phyloP scores from a whole-genome alignment of 1,139 yeast species.

The Blastobotrys malaysiensis region DNA sequence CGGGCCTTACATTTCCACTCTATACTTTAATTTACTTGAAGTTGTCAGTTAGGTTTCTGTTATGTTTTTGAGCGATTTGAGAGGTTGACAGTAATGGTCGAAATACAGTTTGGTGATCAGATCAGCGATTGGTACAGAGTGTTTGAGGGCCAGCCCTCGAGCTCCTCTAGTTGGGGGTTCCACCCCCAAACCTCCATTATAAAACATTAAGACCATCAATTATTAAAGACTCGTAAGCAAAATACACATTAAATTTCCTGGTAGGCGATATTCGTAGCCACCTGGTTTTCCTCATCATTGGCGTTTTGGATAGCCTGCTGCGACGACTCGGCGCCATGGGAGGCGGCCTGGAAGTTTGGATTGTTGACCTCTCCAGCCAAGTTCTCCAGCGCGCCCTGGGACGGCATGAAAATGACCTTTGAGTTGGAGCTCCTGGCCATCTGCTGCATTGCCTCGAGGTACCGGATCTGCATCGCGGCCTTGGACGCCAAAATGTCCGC shows the following conservation, averaged over 20 bases:
- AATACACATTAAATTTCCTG: neutral
- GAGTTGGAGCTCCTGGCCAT: constrained; percentile 62
- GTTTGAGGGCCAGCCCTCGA: too few species aligned
- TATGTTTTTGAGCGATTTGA: too few species aligned
- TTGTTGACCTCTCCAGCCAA: constrained; percentile 22
- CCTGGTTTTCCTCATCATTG: neutral
- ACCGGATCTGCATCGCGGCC: constrained; percentile 76
- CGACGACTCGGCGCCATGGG: neutral
- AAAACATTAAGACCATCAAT: too few species aligned
- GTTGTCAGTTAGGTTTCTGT: too few species aligned
- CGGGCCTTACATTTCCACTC: too few species aligned
- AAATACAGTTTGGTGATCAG: too few species aligned
- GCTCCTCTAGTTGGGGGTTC: too few species aligned
- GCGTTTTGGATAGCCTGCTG: neutral
- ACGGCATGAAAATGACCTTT: constrained; percentile 72
- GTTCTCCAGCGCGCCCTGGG: constrained; percentile 38
- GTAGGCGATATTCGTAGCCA: neutral
- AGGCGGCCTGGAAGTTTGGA: constrained; percentile 13
- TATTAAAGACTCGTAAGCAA: too few species aligned
- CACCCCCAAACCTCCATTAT: too few species aligned
- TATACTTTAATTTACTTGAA: too few species aligned
- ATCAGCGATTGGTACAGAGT: too few species aligned
- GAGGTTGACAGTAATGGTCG: too few species aligned
- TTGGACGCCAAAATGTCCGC: constrained; percentile 72
- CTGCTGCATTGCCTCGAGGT: constrained; percentile 71